Evolutionary conservation across 495 filamentous ascomycete species (phyloP).

Genomic region (Neurospora africana): DNA sequence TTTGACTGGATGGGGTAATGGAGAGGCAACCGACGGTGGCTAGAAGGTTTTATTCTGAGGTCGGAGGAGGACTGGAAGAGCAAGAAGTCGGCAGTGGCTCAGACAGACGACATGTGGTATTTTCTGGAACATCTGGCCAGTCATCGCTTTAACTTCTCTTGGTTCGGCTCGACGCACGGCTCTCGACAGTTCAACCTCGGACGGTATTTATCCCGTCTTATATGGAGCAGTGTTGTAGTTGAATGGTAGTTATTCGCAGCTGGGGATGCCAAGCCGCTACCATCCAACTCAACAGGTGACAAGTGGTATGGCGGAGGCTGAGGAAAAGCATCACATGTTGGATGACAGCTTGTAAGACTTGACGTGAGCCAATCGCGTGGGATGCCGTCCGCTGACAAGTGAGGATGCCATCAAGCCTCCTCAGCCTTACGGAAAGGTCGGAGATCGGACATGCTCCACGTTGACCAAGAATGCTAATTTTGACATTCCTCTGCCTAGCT

Average conservation of each 20-base stretch:
- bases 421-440: background rate
- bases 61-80: background rate
- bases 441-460: background rate
- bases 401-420: background rate
- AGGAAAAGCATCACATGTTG: background rate
- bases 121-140: background rate
- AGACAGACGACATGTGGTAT: background rate
- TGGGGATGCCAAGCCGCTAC: background rate
- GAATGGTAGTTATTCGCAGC: background rate
- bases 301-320: background rate
- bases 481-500: background rate
- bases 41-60: background rate
- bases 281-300: background rate
- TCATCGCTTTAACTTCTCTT: background rate
- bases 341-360: background rate
- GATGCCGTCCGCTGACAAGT: background rate
- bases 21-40: background rate
- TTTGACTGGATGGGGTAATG: constrained; percentile 12
- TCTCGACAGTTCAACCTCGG: background rate
- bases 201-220: background rate
- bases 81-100: background rate
- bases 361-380: background rate
- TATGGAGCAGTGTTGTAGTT: background rate
- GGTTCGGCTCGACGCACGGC: background rate
- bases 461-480: background rate